Evolutionary conservation across 78 protist genomes (phyloP).

Genomic region (Neovahlkampfia damariscottae): DNA sequence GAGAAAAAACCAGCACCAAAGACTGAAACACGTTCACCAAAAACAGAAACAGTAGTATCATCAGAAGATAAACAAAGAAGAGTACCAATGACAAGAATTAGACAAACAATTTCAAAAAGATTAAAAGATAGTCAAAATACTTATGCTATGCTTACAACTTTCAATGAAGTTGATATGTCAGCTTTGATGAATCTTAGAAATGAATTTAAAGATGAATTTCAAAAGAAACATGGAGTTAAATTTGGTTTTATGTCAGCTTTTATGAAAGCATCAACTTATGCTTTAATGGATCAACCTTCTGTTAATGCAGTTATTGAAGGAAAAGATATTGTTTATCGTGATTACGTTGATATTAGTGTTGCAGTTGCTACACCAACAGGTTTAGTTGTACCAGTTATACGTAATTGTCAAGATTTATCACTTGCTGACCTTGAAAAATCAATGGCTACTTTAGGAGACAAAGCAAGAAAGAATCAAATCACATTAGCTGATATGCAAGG

Average conservation of each 20-base stretch:
- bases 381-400: conserved; percentile 82
- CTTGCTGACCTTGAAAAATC: conserved; percentile 75
- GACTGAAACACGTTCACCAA: conserved; percentile 1
- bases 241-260: conserved; percentile 96
- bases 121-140: conserved; percentile 91
- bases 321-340: conserved; percentile 75
- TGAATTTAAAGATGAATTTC: conserved; percentile 79
- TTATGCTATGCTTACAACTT: conserved; percentile 93
- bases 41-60: conserved; percentile 1
- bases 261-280: conserved; percentile 77
- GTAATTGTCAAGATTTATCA: conserved; percentile 56
- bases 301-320: conserved; percentile 77
- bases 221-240: conserved; percentile 89
- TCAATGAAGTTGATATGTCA: conserved; percentile 92
- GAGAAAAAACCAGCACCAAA: neutral
- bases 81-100: conserved; percentile 81
- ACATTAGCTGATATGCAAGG: conserved; percentile 93
- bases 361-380: conserved; percentile 94
- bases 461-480: conserved; percentile 63
- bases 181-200: conserved; percentile 68
- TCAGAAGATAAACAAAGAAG: neutral
- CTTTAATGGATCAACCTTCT: conserved; percentile 69
- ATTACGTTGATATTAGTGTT: conserved; percentile 76
- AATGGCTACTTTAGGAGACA: conserved; percentile 49
- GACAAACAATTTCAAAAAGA: conserved; percentile 80